Conservation (phyloP, 2,329 filamentous ascomycete genomes). For the Alternaria sp. region DNA sequence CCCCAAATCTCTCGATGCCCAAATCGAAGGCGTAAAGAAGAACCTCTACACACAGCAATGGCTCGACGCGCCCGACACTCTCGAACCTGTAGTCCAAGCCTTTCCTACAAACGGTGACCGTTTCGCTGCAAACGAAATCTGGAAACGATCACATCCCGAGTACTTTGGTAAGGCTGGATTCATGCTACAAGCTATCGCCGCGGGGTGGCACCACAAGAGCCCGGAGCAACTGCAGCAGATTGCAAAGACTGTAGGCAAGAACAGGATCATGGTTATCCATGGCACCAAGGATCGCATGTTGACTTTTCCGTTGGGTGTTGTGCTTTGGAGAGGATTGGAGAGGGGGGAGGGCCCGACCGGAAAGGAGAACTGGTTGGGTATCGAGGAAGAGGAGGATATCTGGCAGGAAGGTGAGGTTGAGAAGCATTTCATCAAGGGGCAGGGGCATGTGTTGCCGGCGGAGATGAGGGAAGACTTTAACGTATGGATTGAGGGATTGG, state of each 20-base stretch:
- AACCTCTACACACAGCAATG: slow-evolving; percentile 73
- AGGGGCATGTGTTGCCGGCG: slow-evolving; percentile 78
- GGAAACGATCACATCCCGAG: slow-evolving; percentile 70
- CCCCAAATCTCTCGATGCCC: slow-evolving; percentile 74
- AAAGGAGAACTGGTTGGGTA: slow-evolving; percentile 45
- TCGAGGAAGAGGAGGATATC: slow-evolving; percentile 46
- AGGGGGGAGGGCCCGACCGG: slow-evolving; percentile 53
- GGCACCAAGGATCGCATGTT: slow-evolving; percentile 83
- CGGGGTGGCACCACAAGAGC: slow-evolving; percentile 81
- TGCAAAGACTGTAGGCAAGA: slow-evolving; percentile 73
- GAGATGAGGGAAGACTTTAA: slow-evolving; percentile 78
- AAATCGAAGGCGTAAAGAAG: slow-evolving; percentile 70
- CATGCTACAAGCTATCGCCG: slow-evolving; percentile 79
- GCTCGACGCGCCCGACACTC: slow-evolving; percentile 68
- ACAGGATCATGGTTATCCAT: slow-evolving; percentile 80
- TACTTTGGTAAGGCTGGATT: slow-evolving; percentile 74
- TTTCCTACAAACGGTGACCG: slow-evolving; percentile 84
- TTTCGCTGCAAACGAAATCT: slow-evolving; percentile 80
- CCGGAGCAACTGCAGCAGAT: slow-evolving; percentile 71
- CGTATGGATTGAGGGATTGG: slow-evolving; percentile 66
- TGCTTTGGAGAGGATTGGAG: slow-evolving; percentile 74
- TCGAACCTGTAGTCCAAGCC: slow-evolving; percentile 52
- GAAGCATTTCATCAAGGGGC: slow-evolving; percentile 71
- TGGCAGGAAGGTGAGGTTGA: slow-evolving; percentile 57
- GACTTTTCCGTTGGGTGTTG: slow-evolving; percentile 71